phyloP scores from a whole-genome alignment of 2,329 filamentous ascomycete species.

The Fusarium udum region DNA sequence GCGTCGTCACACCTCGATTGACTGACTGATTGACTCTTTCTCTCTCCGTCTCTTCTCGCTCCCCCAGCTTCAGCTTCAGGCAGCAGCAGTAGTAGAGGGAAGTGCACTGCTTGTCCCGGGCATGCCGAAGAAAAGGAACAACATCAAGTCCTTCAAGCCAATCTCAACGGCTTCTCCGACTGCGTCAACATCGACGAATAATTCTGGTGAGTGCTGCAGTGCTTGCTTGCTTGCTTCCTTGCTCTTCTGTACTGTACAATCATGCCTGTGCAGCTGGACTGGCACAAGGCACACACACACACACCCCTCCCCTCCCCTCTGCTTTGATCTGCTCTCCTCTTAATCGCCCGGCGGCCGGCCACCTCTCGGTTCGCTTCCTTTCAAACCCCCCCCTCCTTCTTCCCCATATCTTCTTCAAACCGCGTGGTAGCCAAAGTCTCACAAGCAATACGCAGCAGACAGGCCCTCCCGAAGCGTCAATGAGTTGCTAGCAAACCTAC shows the following conservation, averaged over 20 bases:
- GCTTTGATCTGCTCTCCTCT: background rate
- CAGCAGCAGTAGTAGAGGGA: background rate
- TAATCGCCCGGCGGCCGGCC: slow-evolving; percentile 18
- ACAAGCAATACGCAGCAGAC: slow-evolving; percentile 44
- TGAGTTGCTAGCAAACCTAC: slow-evolving; percentile 66
- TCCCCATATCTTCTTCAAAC: slow-evolving; percentile 34
- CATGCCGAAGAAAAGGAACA: slow-evolving; percentile 73
- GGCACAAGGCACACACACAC: slow-evolving; percentile 7
- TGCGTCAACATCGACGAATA: slow-evolving; percentile 37
- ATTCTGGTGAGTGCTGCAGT: slow-evolving; percentile 41
- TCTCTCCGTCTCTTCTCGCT: slow-evolving; percentile 11
- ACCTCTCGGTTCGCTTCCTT: slow-evolving; percentile 43
- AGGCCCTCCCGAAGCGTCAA: slow-evolving; percentile 61
- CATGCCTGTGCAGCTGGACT: background rate
- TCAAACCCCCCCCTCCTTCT: slow-evolving; percentile 20
- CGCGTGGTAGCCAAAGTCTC: slow-evolving; percentile 45
- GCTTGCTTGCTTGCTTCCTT: background rate
- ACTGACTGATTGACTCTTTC: background rate
- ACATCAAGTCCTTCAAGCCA: slow-evolving; percentile 66
- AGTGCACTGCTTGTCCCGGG: slow-evolving; percentile 39
- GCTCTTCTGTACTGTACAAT: background rate
- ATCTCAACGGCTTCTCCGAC: slow-evolving; percentile 61
- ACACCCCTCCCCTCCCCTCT: slow-evolving; percentile 31
- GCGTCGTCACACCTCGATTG: slow-evolving; percentile 21
- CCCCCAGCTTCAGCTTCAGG: background rate